Evolutionary conservation across 2,329 filamentous ascomycete genomes (phyloP), one percentile per base, ranked within the genome.

Genomic region (Alternaria metachromatica): DNA sequence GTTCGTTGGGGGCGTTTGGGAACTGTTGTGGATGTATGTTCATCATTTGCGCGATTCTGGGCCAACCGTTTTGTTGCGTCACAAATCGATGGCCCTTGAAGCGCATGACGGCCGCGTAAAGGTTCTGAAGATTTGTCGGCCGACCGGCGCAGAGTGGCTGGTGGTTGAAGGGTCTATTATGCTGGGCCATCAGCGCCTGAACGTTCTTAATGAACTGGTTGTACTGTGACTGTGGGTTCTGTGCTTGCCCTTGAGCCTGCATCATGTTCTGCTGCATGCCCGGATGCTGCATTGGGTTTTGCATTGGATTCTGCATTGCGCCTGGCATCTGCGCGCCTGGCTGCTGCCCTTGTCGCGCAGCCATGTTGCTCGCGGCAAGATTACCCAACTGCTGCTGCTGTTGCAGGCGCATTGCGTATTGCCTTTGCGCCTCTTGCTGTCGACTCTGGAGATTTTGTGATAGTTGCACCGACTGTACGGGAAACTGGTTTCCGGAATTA

Each of bases 401-500:
- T 58, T 96, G 92, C 56, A 96, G 81, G 64, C 92, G 91, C 88
- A 96, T 92, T 71, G 96, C 92, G 74, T 96, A 95, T 53, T 93
- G 91, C 68, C 93, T 89, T 73, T 92, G 90, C 44, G 92, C 90
- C 66, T 92, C 86, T 49, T 84, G 85, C 71, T 87, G 85, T 48
- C 77, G 75, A 26, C 73, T 76, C 61, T 82, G 80, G 23, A 86
- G 82, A 63, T 86, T 86, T 58, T 83, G 83, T 61, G 83, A 84
- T 33, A 84, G 78, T 72, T 85, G 83, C 26, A 82, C 82, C 45
- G 81, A 78, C 68, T 81, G 77, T 2, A 79, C 75, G 3, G 75
- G 84, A 59, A 85, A 86, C 55, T 80, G 83, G 59, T 84, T 71
- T 55, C 74, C 76, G 45, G 78, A 69, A 58, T 80, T 84, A 59